Conservation (phyloP, 1,139 yeast species). For the Kodamaea sp. region DNA sequence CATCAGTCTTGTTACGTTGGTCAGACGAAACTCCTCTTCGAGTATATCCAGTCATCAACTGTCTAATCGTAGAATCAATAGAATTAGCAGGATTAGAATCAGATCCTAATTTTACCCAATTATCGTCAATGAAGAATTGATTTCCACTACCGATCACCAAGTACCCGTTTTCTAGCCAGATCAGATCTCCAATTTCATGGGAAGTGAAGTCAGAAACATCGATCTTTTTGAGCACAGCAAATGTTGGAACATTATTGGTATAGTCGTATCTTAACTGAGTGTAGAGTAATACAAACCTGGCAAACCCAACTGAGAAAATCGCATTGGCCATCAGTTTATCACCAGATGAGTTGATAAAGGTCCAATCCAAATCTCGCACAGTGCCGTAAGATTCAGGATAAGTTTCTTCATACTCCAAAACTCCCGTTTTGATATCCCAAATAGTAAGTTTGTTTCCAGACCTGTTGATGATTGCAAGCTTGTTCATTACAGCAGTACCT, state of each 20-base stretch:
- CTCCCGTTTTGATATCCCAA: constrained; percentile 74
- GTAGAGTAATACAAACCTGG: constrained; percentile 60
- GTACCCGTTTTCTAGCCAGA: constrained; percentile 80
- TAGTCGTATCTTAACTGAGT: constrained; percentile 88
- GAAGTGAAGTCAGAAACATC: constrained; percentile 72
- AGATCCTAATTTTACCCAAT: constrained; percentile 44
- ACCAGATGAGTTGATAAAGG: constrained; percentile 51
- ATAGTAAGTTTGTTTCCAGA: constrained; percentile 54
- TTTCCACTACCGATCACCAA: constrained; percentile 88
- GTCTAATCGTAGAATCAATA: constrained; percentile 39
- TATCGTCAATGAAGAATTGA: constrained; percentile 81
- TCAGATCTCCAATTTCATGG: constrained; percentile 83
- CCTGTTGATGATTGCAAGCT: constrained; percentile 68
- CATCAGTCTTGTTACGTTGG: constrained; percentile 17
- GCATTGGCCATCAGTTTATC: constrained; percentile 49
- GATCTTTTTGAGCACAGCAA: constrained; percentile 71
- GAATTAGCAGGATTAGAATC: constrained; percentile 19
- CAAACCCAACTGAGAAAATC: constrained; percentile 78
- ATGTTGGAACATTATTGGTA: constrained; percentile 76
- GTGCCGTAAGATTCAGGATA: constrained; percentile 39
- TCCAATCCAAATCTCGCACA: constrained; percentile 78
- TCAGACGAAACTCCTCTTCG: constrained; percentile 39
- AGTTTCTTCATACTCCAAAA: constrained; percentile 63
- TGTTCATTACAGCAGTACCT: constrained; percentile 67
- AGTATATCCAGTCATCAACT: constrained; percentile 55